phyloP scores from a whole-genome alignment of 2,329 filamentous ascomycete species.

The Phyllosticta capitalensis region DNA sequence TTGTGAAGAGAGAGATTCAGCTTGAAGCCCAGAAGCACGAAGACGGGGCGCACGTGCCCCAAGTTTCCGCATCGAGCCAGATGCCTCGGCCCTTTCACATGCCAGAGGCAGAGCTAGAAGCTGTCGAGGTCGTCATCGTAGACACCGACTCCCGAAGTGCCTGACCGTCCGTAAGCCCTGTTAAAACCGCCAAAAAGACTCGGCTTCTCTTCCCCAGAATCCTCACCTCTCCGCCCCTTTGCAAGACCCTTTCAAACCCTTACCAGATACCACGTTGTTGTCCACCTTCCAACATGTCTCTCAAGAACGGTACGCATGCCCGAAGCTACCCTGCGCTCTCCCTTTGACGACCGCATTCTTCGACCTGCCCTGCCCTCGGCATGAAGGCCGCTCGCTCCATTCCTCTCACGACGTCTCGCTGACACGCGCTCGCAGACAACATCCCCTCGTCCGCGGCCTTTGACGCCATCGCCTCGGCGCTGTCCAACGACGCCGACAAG shows the following conservation, averaged over 20 bases:
- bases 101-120: slow-evolving; percentile 5
- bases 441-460: slow-evolving; percentile 90
- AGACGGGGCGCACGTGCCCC: slow-evolving; percentile 1
- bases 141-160: background rate
- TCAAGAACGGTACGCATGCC: slow-evolving; percentile 55
- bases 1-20: background rate
- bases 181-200: background rate
- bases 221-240: background rate
- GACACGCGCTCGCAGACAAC: slow-evolving; percentile 30
- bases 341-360: background rate
- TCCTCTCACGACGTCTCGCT: background rate
- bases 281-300: slow-evolving; percentile 47
- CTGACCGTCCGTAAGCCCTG: background rate
- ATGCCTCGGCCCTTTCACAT: slow-evolving; percentile 11
- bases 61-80: background rate
- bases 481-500: slow-evolving; percentile 60
- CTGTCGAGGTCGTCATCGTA: background rate
- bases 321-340: background rate
- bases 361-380: background rate
- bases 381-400: background rate
- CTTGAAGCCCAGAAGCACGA: background rate
- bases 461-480: slow-evolving; percentile 69
- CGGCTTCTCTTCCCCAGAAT: background rate
- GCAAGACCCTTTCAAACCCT: background rate
- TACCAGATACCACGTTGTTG: background rate